phyloP scores from a whole-genome alignment of 148 eudicot species.

The Chenopodium berlandieri region DNA sequence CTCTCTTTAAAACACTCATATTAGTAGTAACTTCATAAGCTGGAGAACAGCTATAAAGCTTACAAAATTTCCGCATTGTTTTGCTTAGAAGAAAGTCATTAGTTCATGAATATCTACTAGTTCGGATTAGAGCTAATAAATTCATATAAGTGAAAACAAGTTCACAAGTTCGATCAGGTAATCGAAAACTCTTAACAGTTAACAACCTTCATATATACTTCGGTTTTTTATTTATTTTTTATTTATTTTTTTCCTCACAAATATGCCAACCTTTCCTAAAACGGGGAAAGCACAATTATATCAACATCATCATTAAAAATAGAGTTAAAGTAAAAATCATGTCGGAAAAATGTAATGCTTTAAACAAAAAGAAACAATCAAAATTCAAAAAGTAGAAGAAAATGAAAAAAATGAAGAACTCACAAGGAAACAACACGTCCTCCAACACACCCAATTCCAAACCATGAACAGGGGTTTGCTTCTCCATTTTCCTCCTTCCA shows the following conservation, averaged over 20 bases:
- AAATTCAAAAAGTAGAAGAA: not conserved
- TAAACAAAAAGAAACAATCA: no score
- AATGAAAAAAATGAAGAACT: slow-evolving; percentile 29
- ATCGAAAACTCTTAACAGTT: not conserved
- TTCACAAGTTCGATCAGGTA: no score
- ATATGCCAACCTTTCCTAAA: not conserved
- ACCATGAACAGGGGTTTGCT: slow-evolving; percentile 68
- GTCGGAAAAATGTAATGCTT: not conserved
- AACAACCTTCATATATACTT: not conserved
- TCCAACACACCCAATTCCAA: slow-evolving; percentile 57
- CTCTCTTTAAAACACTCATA: no score
- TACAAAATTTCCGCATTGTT: no score
- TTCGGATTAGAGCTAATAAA: no score
- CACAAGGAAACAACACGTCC: slow-evolving; percentile 67
- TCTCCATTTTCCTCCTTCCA: slow-evolving; percentile 59
- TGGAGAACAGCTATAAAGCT: no score
- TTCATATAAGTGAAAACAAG: no score
- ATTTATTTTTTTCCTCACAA: not conserved
- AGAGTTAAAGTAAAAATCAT: not conserved
- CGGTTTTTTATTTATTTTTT: no score
- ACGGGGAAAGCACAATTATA: not conserved
- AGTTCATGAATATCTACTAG: no score
- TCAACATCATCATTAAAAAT: not conserved
- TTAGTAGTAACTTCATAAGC: no score
- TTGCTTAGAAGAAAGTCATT: no score